Evolutionary conservation across 2,329 filamentous ascomycete genomes (phyloP).

Genomic region (Ophiocordyceps robertsii): DNA sequence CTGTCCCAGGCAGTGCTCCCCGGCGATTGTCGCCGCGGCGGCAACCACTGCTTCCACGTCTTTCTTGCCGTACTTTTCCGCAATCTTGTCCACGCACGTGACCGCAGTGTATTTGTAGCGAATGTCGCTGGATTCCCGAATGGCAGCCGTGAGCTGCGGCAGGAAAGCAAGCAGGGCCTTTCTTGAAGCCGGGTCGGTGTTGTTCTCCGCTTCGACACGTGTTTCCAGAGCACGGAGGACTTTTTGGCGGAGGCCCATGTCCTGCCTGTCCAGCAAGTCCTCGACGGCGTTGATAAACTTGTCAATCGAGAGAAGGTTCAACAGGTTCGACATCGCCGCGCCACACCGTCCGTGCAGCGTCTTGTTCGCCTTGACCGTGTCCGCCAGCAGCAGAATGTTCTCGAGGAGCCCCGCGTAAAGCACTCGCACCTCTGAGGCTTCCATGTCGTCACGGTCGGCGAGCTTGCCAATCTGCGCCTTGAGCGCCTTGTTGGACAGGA

Average conservation of each 20-base stretch:
- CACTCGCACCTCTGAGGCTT: constrained; percentile 50
- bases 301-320: constrained; percentile 71
- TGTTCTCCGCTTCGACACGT: constrained; percentile 61
- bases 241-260: constrained; percentile 64
- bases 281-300: constrained; percentile 87
- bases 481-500: constrained; percentile 45
- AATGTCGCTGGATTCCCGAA: constrained; percentile 58
- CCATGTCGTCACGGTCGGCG: constrained; percentile 50
- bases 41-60: constrained; percentile 63
- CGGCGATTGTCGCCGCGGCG: constrained; percentile 64
- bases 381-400: constrained; percentile 50
- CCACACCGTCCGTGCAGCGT: constrained; percentile 45
- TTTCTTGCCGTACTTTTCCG: constrained; percentile 91
- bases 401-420: constrained; percentile 58
- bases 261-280: constrained; percentile 61
- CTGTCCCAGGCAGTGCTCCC: constrained; percentile 63
- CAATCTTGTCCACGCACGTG: constrained; percentile 81
- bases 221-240: constrained; percentile 69
- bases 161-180: constrained; percentile 65
- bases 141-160: constrained; percentile 62
- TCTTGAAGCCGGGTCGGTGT: constrained; percentile 54
- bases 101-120: constrained; percentile 76
- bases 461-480: constrained; percentile 40
- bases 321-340: constrained; percentile 62
- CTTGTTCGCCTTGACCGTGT: constrained; percentile 45